Conservation (phyloP, 768 basidiomycete genomes). For the Tylopilus intermedius region DNA sequence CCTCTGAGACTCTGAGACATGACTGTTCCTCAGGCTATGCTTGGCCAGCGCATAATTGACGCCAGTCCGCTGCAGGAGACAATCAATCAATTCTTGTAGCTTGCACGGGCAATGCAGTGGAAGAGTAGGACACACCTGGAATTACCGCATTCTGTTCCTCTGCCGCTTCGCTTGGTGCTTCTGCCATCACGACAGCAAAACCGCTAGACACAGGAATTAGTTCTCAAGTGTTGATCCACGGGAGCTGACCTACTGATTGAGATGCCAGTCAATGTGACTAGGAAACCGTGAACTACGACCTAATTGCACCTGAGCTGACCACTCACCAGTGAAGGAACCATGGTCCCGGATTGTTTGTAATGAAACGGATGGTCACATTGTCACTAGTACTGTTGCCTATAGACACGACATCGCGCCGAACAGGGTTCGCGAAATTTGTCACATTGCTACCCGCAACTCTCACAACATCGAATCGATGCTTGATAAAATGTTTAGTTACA, state of each 20-base stretch:
- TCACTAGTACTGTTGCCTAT: slow-evolving; percentile 27
- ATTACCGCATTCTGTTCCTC: slow-evolving; percentile 7
- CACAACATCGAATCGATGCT: slow-evolving; percentile 37
- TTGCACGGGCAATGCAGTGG: no score
- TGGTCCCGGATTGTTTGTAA: slow-evolving; percentile 62
- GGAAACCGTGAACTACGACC: neutral
- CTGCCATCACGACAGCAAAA: slow-evolving; percentile 29
- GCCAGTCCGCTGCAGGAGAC: slow-evolving; percentile 18
- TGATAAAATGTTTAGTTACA: slow-evolving; percentile 3
- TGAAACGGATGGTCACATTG: slow-evolving; percentile 54
- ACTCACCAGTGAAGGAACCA: slow-evolving; percentile 49
- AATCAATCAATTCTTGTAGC: neutral
- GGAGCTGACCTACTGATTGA: slow-evolving; percentile 18
- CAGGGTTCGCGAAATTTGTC: slow-evolving; percentile 35
- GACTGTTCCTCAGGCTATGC: neutral
- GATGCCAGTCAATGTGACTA: slow-evolving; percentile 32
- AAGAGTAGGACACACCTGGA: slow-evolving; percentile 16
- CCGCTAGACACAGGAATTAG: slow-evolving; percentile 16
- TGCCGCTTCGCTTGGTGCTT: slow-evolving; percentile 10
- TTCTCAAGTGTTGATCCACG: neutral
- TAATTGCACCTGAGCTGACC: neutral
- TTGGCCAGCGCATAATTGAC: slow-evolving; percentile 11
- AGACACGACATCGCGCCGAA: slow-evolving; percentile 32
- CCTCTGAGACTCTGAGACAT: no score
- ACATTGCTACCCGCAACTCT: slow-evolving; percentile 25